A percentile compares a stretch with the other conserved stretches of the same genome.
Conservation (phyloP, 495 filamentous ascomycete species). For the Podospora pseudopauciseta region DNA sequence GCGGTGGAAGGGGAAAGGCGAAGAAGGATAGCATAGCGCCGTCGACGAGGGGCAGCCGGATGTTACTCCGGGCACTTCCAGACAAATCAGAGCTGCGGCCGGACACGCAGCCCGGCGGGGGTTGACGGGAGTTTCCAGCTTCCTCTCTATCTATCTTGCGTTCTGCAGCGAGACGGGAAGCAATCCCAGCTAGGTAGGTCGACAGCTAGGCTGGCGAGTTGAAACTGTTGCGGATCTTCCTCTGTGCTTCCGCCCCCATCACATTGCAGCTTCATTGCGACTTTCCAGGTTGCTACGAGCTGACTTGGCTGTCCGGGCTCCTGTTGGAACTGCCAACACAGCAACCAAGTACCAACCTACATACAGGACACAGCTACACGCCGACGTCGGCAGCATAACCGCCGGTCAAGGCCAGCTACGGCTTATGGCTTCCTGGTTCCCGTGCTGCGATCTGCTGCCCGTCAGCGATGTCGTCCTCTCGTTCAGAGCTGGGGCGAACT, state of each 20-base stretch:
- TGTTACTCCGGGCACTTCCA: slow-evolving; percentile 2
- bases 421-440: neutral
- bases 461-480: no score
- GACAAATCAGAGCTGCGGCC: neutral
- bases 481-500: no score
- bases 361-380: neutral
- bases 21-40: neutral
- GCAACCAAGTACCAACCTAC: neutral
- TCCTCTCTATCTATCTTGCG: neutral
- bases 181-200: neutral
- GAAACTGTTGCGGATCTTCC: neutral
- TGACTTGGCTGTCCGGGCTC: neutral
- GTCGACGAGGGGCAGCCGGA: slow-evolving; percentile 2
- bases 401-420: neutral
- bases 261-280: slow-evolving; percentile 14
- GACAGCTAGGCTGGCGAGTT: neutral
- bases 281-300: neutral
- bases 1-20: neutral
- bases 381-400: slow-evolving; percentile 3
- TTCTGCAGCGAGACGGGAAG: neutral
- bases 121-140: neutral
- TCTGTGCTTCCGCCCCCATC: slow-evolving; percentile 6
- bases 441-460: no score
- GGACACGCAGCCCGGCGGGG: neutral
- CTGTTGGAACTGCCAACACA: slow-evolving; percentile 2